Evolutionary conservation across 345 rosid species (phyloP).

Genomic region (Salix koriyanagi): DNA sequence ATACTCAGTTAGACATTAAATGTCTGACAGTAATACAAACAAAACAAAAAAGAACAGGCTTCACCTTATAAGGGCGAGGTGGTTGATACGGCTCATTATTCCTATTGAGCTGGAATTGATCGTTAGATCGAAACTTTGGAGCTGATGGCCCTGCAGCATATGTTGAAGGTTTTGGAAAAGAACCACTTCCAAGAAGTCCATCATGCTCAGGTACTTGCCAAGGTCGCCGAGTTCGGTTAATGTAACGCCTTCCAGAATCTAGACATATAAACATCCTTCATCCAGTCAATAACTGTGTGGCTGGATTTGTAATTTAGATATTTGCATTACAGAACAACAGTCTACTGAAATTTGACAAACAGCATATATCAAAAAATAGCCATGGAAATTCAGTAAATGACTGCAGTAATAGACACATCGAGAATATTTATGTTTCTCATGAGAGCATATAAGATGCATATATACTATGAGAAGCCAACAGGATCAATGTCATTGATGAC

Average conservation of each 20-base stretch:
- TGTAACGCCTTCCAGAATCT: constrained; percentile 69
- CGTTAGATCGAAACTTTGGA: constrained; percentile 61
- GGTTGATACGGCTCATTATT: constrained; percentile 88
- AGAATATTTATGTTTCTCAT: neutral
- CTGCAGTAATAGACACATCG: neutral
- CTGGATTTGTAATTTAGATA: neutral
- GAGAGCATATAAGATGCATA: neutral
- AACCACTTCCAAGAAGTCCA: constrained; percentile 96
- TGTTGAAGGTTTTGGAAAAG: constrained; percentile 80
- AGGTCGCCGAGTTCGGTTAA: constrained; percentile 65
- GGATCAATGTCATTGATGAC: neutral
- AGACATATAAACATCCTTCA: neutral
- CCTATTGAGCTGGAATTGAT: constrained; percentile 55
- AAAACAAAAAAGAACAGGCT: constrained; percentile 9
- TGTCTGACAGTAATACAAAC: neutral
- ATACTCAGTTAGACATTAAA: neutral
- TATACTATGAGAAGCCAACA: neutral
- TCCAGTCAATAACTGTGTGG: neutral
- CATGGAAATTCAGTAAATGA: neutral
- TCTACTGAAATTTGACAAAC: neutral
- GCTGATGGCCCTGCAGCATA: constrained; percentile 52
- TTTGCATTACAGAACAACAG: neutral
- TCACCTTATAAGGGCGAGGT: constrained; percentile 92
- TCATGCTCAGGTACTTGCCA: constrained; percentile 92
- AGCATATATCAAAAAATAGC: neutral